Base-by-base conservation (phyloP, 2,329 filamentous ascomycete species). In the Penicillium olsonii region DNA sequence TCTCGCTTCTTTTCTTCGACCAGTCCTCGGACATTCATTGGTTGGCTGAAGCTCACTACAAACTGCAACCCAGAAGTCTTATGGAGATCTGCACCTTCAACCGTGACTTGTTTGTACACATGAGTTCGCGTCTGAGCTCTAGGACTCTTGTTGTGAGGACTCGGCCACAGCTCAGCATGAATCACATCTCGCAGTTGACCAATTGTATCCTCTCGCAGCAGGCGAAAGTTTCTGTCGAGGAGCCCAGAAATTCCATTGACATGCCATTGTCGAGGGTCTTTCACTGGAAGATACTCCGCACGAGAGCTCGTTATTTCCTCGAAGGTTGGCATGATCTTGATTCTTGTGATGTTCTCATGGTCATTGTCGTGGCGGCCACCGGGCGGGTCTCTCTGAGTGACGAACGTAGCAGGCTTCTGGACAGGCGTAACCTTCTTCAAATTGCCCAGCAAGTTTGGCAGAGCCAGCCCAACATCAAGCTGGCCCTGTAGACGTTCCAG, bases 291-390 rank as follows among this genome's bases (percentile, higher is more conserved):
- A 45, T 54, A 54, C 43, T 52, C 52, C 10, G 42, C n/a, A 26
- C 41, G 20, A 9, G 0, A 7, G 29, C 18, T 54, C 6, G 49
- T 27, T 38, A 54, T 48, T 14, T 54, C 52, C 15, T 33, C 27
- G 24, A 37, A 22, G 4, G 48, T 54, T 4, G 52, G 52, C 42
- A 54, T 31, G 8, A 54, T 48, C 3, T 5, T 19, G 33, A 54
- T 12, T 19, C 37, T 3, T 1, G 48, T 48, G 8, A 54, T 54
- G 3, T 52, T 48, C 26, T 37, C 38, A 2, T 52, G 42, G 41
- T 54, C 52, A 11, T 52, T 54, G 45, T 54, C 48, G 38, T 54
- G 45, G 37, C 52, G 52, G 1, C 48, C 45, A 1, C 52, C 42
- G 29, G 52, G 52, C 14, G 14, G n/a, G n/a, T n/a, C n/a, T n/a